These are phyloP conservation scores for Caryopteris hybrid DNA, from an alignment of 305 asterid genomes.

Conservation along the genomic window DNA sequence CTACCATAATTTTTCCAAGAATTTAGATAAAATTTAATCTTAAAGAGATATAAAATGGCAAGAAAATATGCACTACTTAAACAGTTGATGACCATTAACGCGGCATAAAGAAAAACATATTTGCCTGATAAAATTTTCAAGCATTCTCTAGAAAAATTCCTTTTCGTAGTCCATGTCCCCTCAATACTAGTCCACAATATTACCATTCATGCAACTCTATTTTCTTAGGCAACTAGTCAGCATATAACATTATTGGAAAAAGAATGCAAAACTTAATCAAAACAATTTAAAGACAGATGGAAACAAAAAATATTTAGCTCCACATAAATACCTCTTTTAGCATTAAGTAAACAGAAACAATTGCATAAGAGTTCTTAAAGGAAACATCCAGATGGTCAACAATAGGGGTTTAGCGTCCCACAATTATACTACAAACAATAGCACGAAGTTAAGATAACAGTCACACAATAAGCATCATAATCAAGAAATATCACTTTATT, in stretches of 20 bases:
- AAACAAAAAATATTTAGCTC: not conserved
- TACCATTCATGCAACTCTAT: not conserved
- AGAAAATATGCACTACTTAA: not conserved
- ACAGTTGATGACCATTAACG: not conserved
- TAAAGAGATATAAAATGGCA: not conserved
- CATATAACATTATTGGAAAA: constrained; percentile 1
- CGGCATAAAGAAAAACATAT: not conserved
- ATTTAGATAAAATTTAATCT: not conserved
- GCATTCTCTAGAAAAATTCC: not conserved
- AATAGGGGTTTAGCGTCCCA: not conserved
- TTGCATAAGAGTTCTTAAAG: not conserved
- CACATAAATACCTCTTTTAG: constrained; percentile 3
- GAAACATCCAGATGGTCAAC: not conserved
- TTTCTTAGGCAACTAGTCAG: not conserved
- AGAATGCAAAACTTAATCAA: not conserved
- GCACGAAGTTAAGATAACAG: not conserved
- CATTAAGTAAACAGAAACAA: constrained; percentile 2
- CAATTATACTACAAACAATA: not conserved
- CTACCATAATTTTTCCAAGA: not conserved
- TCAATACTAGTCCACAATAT: not conserved
- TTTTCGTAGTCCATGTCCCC: not conserved
- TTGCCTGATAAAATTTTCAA: not conserved
- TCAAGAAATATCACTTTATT: not conserved
- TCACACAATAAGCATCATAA: not conserved
- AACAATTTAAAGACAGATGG: not conserved